phyloP scores from a whole-genome alignment of 352 stramenopile genomes.

The Phytophthora podocarpi region DNA sequence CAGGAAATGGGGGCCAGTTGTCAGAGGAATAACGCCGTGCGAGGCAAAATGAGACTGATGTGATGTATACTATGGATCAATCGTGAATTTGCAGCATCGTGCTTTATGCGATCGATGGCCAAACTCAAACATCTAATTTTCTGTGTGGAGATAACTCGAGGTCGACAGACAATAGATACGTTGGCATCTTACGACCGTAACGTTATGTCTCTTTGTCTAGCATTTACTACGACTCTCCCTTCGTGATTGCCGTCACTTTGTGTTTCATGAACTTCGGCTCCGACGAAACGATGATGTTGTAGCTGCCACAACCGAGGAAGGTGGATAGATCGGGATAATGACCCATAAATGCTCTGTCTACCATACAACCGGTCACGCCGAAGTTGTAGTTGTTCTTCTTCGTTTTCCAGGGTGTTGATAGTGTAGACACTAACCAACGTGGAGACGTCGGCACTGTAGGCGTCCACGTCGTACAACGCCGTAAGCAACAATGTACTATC shows the following conservation, averaged over 20 bases:
- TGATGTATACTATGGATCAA: too few species aligned
- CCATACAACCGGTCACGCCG: conserved; percentile 41
- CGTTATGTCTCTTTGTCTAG: too few species aligned
- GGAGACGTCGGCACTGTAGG: conserved; percentile 32
- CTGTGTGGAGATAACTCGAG: background rate
- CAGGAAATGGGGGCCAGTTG: too few species aligned
- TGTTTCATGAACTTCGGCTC: conserved; percentile 36
- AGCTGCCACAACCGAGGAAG: conserved; percentile 19
- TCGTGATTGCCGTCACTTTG: conserved; percentile 37
- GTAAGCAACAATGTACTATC: conserved; percentile 31
- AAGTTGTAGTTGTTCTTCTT: conserved; percentile 55
- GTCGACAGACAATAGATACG: background rate
- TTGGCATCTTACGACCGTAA: background rate
- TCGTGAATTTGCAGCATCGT: too few species aligned
- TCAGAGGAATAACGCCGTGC: too few species aligned
- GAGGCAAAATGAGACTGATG: too few species aligned
- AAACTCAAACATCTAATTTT: conserved; percentile 10
- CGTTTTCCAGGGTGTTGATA: conserved; percentile 30
- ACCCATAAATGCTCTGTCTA: conserved; percentile 31
- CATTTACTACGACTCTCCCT: conserved; percentile 19
- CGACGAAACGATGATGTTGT: conserved; percentile 37
- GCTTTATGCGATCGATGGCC: too few species aligned
- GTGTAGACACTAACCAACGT: conserved; percentile 38
- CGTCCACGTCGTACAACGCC: conserved; percentile 22
- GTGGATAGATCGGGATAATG: conserved; percentile 36